Base-by-base conservation (phyloP, 805 yeast species). In the Hanseniaspora hatyaiensis region DNA sequence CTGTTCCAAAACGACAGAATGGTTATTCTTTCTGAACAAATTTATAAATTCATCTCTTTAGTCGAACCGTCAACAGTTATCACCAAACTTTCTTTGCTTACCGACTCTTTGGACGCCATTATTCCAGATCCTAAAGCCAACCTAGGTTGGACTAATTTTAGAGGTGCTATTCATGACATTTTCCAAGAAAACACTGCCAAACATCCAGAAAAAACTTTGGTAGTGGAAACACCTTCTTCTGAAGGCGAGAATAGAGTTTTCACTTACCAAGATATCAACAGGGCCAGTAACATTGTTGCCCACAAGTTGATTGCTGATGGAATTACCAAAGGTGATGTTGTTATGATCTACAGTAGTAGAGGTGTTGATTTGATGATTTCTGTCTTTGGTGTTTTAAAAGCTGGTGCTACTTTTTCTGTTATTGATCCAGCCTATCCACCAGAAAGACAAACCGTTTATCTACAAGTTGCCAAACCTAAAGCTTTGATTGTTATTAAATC, bases 381-480 rank as follows among this genome's bases (percentile, higher is more conserved):
- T 5, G 96, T 92, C 15, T 80, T 92, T 83, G 99, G 97, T 65
- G 95, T 87, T 18, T 74, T 92, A 62, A 92, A 92, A 67, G 97
- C 98, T 1, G 99, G 99, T 56, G 97, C 95, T 15, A 89, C 98
- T 0, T 92, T 92, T 63, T 88, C 96, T 8, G 99, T 92, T 19
- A 94, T 92, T 54, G 99, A 92, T 62, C 98, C 98, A 6, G 97
- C 97, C 4, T 92, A 92, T 64, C 99, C 99, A 36, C 96, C 98
- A 15, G 94, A 95, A 8, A 78, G 99, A 65, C 99, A 92, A 65
- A 92, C 85, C 53, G 77, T 92, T 52, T 92, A 92, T 63, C 71
- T 92, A 50, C 78, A 83, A 40, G 99, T 92, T 13, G 97, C 98
- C 31, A 78, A 82, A 63, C 99, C 99, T 29, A 75, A 69, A 56